Conservation (phyloP, 2,329 filamentous ascomycete species). For the Tympanopsis confertula region DNA sequence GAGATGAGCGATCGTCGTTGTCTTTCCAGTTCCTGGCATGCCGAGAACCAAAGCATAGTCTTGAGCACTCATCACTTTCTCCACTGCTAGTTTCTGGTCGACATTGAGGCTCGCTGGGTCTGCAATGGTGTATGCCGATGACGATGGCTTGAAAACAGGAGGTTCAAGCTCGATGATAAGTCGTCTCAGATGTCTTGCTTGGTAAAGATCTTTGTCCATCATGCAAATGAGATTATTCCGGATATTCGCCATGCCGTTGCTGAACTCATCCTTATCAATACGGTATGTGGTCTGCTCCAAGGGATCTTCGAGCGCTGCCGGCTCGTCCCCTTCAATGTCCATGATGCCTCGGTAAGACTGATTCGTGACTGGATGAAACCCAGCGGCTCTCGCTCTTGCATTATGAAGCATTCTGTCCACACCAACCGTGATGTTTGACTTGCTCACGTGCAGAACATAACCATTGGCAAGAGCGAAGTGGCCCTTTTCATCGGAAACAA, state of each 20-base stretch:
- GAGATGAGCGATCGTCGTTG: slow-evolving; percentile 65
- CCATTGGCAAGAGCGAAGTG: slow-evolving; percentile 66
- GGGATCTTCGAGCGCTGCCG: slow-evolving; percentile 18
- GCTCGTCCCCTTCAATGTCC: slow-evolving; percentile 39
- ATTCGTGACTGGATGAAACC: slow-evolving; percentile 47
- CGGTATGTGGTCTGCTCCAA: slow-evolving; percentile 40
- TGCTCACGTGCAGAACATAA: slow-evolving; percentile 50
- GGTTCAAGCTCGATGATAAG: slow-evolving; percentile 48
- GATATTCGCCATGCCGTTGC: slow-evolving; percentile 62
- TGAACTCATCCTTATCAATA: slow-evolving; percentile 67
- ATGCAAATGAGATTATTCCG: slow-evolving; percentile 62
- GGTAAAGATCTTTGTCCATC: slow-evolving; percentile 51
- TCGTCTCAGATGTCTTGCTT: slow-evolving; percentile 43
- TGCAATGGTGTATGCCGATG: slow-evolving; percentile 30
- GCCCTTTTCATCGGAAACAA: slow-evolving; percentile 61
- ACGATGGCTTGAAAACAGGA: slow-evolving; percentile 42
- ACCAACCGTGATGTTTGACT: slow-evolving; percentile 48
- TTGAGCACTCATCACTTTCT: slow-evolving; percentile 61
- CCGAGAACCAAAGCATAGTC: slow-evolving; percentile 67
- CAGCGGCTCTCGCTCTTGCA: slow-evolving; percentile 40
- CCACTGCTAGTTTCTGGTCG: slow-evolving; percentile 55
- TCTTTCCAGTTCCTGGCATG: slow-evolving; percentile 72
- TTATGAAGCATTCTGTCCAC: slow-evolving; percentile 60
- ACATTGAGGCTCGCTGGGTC: slow-evolving; percentile 47
- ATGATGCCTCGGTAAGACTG: slow-evolving; percentile 59